Conservation (phyloP, 78 protist species). For the Polysphondylium violaceum region DNA sequence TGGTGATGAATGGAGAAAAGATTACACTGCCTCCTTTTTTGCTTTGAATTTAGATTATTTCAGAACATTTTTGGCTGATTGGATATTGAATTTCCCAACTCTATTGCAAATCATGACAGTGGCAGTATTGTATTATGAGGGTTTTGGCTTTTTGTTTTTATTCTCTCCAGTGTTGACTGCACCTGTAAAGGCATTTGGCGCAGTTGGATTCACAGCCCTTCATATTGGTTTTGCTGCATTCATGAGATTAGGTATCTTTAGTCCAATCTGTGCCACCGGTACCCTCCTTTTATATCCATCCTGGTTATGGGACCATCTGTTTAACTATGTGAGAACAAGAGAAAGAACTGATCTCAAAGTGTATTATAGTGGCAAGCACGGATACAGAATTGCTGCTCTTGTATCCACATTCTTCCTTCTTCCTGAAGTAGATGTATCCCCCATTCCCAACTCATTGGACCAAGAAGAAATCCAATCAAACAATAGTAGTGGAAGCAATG, state of each 20-base stretch:
- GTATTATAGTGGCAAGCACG: conserved; percentile 48
- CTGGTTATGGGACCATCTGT: conserved; percentile 47
- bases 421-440: conserved; percentile 51
- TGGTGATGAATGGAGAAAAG: conserved; percentile 80
- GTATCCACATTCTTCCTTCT: conserved; percentile 42
- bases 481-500: background rate
- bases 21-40: conserved; percentile 50
- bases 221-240: conserved; percentile 60
- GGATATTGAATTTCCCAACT: conserved; percentile 25
- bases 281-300: conserved; percentile 28
- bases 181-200: conserved; percentile 27
- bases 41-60: conserved; percentile 69
- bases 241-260: conserved; percentile 71
- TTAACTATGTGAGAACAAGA: conserved; percentile 26
- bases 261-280: conserved; percentile 60
- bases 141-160: conserved; percentile 18
- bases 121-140: conserved; percentile 55
- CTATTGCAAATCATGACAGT: conserved; percentile 10
- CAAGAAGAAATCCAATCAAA: conserved; percentile 17
- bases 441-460: conserved; percentile 12
- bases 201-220: conserved; percentile 47
- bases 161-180: conserved; percentile 47
- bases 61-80: conserved; percentile 51
- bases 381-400: conserved; percentile 22
- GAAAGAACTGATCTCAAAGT: conserved; percentile 61